Conservation (phyloP, 176 grass and related monocot genomes). For the Cocos nucifera region DNA sequence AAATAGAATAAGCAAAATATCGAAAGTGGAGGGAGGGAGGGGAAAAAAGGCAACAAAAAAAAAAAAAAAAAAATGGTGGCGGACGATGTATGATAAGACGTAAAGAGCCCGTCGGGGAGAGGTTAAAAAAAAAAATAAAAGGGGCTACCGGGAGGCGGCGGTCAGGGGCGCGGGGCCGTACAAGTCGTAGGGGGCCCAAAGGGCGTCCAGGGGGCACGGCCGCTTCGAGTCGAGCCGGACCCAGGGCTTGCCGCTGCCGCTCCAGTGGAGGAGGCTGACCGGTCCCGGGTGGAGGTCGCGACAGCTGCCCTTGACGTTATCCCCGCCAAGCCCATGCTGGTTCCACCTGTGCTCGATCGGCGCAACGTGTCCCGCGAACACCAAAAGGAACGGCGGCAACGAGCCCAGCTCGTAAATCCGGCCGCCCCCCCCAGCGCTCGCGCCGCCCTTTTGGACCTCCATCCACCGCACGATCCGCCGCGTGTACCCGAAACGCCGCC, state of each 20-base stretch:
- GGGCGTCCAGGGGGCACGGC: conserved; percentile 78
- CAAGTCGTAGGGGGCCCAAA: conserved; percentile 86
- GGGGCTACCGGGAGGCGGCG: neutral
- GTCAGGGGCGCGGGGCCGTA: conserved; percentile 28
- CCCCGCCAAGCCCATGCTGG: conserved; percentile 88
- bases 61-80: conserved; percentile 22
- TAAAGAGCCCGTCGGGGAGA: neutral
- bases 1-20: conserved; percentile 17
- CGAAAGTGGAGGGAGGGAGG: conserved; percentile 8
- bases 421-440: conserved; percentile 11
- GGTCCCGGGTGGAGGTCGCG: conserved; percentile 81
- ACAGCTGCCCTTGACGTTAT: conserved; percentile 82
- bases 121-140: neutral
- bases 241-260: conserved; percentile 88
- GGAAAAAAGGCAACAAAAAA: conserved; percentile 2
- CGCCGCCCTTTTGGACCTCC: conserved; percentile 67
- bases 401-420: conserved; percentile 93
- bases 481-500: conserved; percentile 53
- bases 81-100: neutral
- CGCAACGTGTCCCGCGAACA: conserved; percentile 84
- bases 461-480: conserved; percentile 78
- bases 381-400: conserved; percentile 80
- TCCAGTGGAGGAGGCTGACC: conserved; percentile 95
- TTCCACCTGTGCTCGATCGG: conserved; percentile 96
- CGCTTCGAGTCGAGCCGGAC: conserved; percentile 51